A percentile compares a stretch with the other conserved stretches of the same genome.
Conservation (phyloP, 768 basidiomycete genomes). For the Flagelloscypha sp. region DNA sequence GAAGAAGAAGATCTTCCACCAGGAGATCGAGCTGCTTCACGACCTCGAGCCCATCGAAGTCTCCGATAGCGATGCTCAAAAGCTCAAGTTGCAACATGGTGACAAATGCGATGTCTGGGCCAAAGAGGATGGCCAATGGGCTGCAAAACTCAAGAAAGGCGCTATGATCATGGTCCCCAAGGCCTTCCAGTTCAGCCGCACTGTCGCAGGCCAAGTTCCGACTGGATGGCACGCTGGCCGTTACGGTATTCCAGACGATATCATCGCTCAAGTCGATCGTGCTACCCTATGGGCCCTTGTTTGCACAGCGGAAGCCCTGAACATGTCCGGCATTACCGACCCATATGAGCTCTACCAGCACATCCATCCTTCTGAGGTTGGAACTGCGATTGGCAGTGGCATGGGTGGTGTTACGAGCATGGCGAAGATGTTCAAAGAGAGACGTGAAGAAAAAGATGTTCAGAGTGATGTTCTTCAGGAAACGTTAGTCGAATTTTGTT, state of each 20-base stretch:
- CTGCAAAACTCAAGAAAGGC: constrained; percentile 98
- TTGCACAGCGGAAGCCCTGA: constrained; percentile 90
- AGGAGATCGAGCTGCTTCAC: constrained; percentile 93
- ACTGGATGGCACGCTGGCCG: constrained; percentile 96
- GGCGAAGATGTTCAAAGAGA: constrained; percentile 97
- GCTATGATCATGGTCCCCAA: constrained; percentile 90
- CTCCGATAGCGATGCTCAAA: constrained; percentile 80
- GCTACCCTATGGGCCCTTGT: constrained; percentile 92
- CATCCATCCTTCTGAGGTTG: constrained; percentile 94
- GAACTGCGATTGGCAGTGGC: constrained; percentile 88
- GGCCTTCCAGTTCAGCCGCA: constrained; percentile 88
- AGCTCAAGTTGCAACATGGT: constrained; percentile 94
- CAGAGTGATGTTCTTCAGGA: constrained; percentile 98
- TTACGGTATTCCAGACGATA: constrained; percentile 95
- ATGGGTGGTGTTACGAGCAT: constrained; percentile 94
- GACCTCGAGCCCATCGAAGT: constrained; percentile 96
- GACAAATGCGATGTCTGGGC: constrained; percentile 96
- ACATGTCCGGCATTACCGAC: constrained; percentile 94
- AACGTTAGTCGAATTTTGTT: constrained; percentile 53
- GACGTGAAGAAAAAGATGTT: constrained; percentile 94
- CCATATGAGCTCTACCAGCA: constrained; percentile 97
- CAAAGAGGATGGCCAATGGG: constrained; percentile 89
- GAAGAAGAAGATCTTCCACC: constrained; percentile 94
- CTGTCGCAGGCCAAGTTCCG: constrained; percentile 93
- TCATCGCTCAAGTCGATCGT: constrained; percentile 89